phyloP scores from a whole-genome alignment of 176 grass and related monocot species.

The Sorghum bicolor region Sorghum_bicolor_NCBIv3 NC_012872.2:61515001-61515500 shows the following conservation, averaged over 20 bases:
- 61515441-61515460: background rate
- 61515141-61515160: background rate
- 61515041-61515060: too few relatives aligned
- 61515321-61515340: background rate
- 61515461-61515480: background rate
- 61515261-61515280: background rate
- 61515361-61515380: background rate
- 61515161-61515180: background rate
- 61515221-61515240: background rate
- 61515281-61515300: background rate
- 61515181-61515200: background rate
- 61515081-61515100: too few relatives aligned
- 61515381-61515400: background rate
- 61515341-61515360: too few relatives aligned
- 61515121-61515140: background rate
- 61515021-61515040: too few relatives aligned
- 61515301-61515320: background rate
- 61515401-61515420: background rate
- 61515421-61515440: background rate
- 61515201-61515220: background rate
- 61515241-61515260: conserved; percentile 15
- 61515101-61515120: too few relatives aligned
- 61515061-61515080: too few relatives aligned
- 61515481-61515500: too few relatives aligned
- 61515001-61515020: too few relatives aligned